Evolutionary conservation across 305 asterid genomes (phyloP), one percentile per base, ranked within the genome.

Genomic region (Ilex paraguariensis): DNA sequence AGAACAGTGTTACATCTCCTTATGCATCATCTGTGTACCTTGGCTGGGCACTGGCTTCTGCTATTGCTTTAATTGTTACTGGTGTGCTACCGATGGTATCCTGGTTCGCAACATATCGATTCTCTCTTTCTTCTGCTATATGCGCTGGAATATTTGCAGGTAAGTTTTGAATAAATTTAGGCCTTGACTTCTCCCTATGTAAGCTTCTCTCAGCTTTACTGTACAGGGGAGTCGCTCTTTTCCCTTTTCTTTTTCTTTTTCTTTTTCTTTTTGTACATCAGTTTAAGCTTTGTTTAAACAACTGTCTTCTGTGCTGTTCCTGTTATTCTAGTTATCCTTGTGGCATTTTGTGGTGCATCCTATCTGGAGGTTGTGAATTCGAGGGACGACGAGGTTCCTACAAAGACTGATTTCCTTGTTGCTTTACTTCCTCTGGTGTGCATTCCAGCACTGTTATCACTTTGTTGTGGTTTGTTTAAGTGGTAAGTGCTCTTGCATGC

Each of bases 21-120:
- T 94, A 94, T 79, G 90, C 90, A 71, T 94, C 99, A 40, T 77
- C 99, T 40, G 70, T 84, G 64, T 94, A 91, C 81, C 69, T 94
- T 68, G 99, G 97, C 62, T 94, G 99, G 98, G 97, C 99, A 67
- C 75, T 88, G 78, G 95, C 97, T 73, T 85, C 98, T 68, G 90
- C 82, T 63, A 85, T 94, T 70, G 97, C 98, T 57, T 77, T 94
- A 70, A 56, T 80, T 68, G 84, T 87, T 63, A 94, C 94, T 48
- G 99, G 99, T 56, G 78, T 87, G 76, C 84, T 94, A 78, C 98
- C 99, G 3, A 85, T 94, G 59, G 87, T 84, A 62, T 94, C 99
- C 48, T 94, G 99, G 99, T 94, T 94, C 70, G 91, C 98, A 56
- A 94, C 98, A 4, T 94, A 94, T 56, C 92, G 95, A 17, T 94